Conservation (phyloP, 768 basidiomycete genomes). For the Russula sp. region DNA sequence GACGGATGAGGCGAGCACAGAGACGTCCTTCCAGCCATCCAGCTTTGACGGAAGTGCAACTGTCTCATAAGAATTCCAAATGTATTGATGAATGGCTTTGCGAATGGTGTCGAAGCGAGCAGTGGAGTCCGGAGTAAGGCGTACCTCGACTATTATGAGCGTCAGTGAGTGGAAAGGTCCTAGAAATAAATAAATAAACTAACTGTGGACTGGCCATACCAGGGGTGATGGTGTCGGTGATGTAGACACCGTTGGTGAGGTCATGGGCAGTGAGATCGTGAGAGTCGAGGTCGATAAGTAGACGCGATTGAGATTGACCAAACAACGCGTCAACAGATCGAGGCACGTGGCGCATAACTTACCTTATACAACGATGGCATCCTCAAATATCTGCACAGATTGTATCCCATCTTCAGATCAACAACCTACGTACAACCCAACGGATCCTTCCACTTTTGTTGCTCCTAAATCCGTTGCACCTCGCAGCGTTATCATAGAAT, state of each 20-base stretch:
- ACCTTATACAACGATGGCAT: not conserved
- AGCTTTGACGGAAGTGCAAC: constrained; percentile 69
- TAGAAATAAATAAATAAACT: constrained; percentile 27
- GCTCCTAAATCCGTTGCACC: constrained; percentile 47
- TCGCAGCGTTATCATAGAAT: constrained; percentile 80
- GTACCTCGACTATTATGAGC: constrained; percentile 68
- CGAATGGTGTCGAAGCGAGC: constrained; percentile 75
- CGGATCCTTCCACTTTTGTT: constrained; percentile 54
- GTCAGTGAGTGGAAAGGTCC: not conserved
- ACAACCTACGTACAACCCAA: constrained; percentile 27
- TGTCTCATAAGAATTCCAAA: constrained; percentile 56
- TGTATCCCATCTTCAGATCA: constrained; percentile 1
- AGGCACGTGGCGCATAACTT: constrained; percentile 21
- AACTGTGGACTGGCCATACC: constrained; percentile 69
- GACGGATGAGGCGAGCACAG: constrained; percentile 67
- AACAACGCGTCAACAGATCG: constrained; percentile 52
- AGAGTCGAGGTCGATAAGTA: not conserved
- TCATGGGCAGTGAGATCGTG: constrained; percentile 12
- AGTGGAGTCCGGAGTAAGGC: constrained; percentile 63
- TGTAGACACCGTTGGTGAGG: constrained; percentile 18
- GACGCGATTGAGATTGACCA: constrained; percentile 30
- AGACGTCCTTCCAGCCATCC: constrained; percentile 75
- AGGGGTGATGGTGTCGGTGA: constrained; percentile 22
- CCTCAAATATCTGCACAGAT: not conserved
- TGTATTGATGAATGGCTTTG: constrained; percentile 55